Percentiles rank a stretch among this genome's conserved stretches.
Evolutionary conservation across 2,329 filamentous ascomycete genomes (phyloP).

Genomic region (Aspergillus quadricinctus): DNA sequence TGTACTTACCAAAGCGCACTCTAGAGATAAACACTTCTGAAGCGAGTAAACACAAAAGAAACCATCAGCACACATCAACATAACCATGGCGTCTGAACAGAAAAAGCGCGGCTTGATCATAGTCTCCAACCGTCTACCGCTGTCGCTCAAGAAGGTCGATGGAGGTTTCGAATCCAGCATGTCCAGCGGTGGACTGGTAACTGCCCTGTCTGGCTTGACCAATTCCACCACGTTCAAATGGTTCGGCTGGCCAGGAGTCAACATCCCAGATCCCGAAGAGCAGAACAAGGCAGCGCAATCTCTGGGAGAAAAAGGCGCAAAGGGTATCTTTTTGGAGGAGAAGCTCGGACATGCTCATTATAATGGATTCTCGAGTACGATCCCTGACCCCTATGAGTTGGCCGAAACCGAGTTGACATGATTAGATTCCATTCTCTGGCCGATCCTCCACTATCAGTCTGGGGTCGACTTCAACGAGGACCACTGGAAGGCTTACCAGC

Average conservation of each 20-base stretch:
- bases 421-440: slow-evolving; percentile 89
- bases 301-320: slow-evolving; percentile 73
- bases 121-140: slow-evolving; percentile 85
- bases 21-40: neutral
- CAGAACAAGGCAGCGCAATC: slow-evolving; percentile 63
- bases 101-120: slow-evolving; percentile 51
- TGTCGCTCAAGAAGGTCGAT: slow-evolving; percentile 83
- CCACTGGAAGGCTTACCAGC: slow-evolving; percentile 80
- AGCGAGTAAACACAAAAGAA: too few relatives aligned
- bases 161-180: slow-evolving; percentile 79
- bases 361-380: slow-evolving; percentile 85
- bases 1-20: neutral
- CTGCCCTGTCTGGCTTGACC: slow-evolving; percentile 77
- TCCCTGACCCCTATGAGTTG: neutral
- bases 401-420: neutral
- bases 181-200: slow-evolving; percentile 89
- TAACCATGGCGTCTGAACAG: neutral
- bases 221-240: slow-evolving; percentile 89
- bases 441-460: slow-evolving; percentile 92
- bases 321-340: slow-evolving; percentile 82
- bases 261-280: slow-evolving; percentile 71
- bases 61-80: neutral
- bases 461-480: slow-evolving; percentile 90
- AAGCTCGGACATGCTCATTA: slow-evolving; percentile 88
- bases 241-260: slow-evolving; percentile 93